phyloP scores from a whole-genome alignment of 805 yeast genomes.

The Isabelozyma pseudorhagii region DNA sequence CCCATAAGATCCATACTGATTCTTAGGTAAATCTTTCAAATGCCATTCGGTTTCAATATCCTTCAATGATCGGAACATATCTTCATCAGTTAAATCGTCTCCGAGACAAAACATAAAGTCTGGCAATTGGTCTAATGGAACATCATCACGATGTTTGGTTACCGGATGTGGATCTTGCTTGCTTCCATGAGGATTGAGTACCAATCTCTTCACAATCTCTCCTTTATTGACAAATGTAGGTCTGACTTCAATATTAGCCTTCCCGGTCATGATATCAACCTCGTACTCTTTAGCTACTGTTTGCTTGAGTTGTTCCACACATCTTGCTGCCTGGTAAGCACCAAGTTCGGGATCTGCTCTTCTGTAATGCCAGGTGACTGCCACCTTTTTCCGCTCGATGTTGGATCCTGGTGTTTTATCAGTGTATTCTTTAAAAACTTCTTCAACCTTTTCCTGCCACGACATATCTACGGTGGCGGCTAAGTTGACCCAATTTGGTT shows the following conservation, averaged over 20 bases:
- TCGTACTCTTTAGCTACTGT: conserved; percentile 66
- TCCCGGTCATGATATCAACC: conserved; percentile 94
- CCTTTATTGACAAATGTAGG: conserved; percentile 96
- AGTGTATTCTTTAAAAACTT: conserved; percentile 70
- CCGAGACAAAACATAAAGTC: conserved; percentile 90
- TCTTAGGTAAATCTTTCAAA: conserved; percentile 45
- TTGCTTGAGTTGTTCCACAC: conserved; percentile 59
- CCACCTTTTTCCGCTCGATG: conserved; percentile 86
- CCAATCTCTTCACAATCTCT: conserved; percentile 83
- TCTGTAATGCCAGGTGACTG: conserved; percentile 97
- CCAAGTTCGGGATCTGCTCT: conserved; percentile 94
- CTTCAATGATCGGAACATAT: conserved; percentile 83
- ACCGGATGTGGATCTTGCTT: conserved; percentile 39
- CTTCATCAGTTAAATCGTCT: conserved; percentile 96
- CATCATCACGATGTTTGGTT: conserved; percentile 18
- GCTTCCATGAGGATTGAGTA: conserved; percentile 59
- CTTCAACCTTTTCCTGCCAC: conserved; percentile 85
- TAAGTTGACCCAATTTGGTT: conserved; percentile 74
- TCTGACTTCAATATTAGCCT: conserved; percentile 96
- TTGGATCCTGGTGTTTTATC: conserved; percentile 88
- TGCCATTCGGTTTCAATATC: conserved; percentile 45
- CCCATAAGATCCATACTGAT: conserved; percentile 54
- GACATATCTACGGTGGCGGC: conserved; percentile 84
- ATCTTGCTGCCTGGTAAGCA: conserved; percentile 73
- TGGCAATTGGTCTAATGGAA: conserved; percentile 51